Base-by-base conservation (phyloP, 768 basidiomycete genomes). In the Suillus alpinus region DNA sequence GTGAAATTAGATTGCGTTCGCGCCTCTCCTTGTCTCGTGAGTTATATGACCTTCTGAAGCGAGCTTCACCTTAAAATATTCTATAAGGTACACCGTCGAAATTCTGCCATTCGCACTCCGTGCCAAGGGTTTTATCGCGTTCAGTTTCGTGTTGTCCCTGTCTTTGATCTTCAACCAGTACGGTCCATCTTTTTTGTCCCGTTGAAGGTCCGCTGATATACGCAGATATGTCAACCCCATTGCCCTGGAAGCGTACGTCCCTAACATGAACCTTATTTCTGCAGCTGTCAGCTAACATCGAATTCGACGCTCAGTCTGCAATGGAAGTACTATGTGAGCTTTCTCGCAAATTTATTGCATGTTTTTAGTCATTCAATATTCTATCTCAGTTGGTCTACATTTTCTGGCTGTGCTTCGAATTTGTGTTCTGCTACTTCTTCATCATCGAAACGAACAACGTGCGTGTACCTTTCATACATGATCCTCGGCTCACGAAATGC, bases 271-370 rank as follows among this genome's bases (percentile, higher is more conserved):
- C 12, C 7, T 20, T 12, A 14, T 9, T 18, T 32, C 10, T 16
- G 7, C n/a, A 39, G 26, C 46, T 12, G 4, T n/a, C n/a, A n/a
- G n/a, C 59, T 64, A 3, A 64, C 34, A 7, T 37, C 18, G 8
- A 12, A 23, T 13, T 12, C 20, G 26, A 23, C 6, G 10, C 61
- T 37, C 32, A 69, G 68, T 8, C 63, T 83, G 50, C 73, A 71
- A 26, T 83, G 81, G 81, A 80, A 79, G 65, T 81, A 79, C 73
- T 80, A 80, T 62, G 75, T 78, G 40, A 67, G 75, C 66, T 1
- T 31, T 59, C 32, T 26, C 50, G 26, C n/a, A 20, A 37, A 18
- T 36, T 41, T 26, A 3, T 1, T 12, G 43, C 53, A 20, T 20
- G 13, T 14, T 31, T 8, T 16, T 7, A 31, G 16, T 16, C 8